Evolutionary conservation across 805 yeast species (phyloP), one percentile per base, ranked within the genome.

Genomic region (Grigorovia jiainica): DNA sequence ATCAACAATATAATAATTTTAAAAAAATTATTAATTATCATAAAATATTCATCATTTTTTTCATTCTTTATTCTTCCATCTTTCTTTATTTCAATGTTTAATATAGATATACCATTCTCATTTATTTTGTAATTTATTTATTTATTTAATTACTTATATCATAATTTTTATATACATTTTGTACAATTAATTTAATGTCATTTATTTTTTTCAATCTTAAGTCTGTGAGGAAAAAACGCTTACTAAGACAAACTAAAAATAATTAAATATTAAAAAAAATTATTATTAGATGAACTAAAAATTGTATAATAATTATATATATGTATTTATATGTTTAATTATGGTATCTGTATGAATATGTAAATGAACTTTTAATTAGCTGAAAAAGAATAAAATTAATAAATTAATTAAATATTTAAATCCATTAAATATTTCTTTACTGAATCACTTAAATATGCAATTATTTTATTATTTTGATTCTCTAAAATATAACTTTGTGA

Each of bases 401-500:
- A n/a, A n/a, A n/a, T n/a, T n/a, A 25, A 10, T 27, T 13, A 27
- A 7, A 27, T 27, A 15, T 13, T 27, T 8, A 16, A 24, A 7
- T 37, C 34, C 19, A 39, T 29, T 23, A 39, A 32, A 23, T 39
- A 32, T 23, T 23, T 39, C 11, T 19, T 39, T 8, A 39, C 41
- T 5, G 41, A 39, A 13, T 39, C 41, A 23, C 24, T 32, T 18
- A 39, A 18, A 16, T 20, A n/a, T 8, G 41, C 41, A 23, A 39
- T 32, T n/a, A 39, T 36, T n/a, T 32, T 21, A 32, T 39, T 23
- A 7, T 27, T 29, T 16, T n/a, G 20, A 25, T 32, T 39, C 9
- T 39, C 41, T 17, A 39, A 13, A 13, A 39, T 31, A 32, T 39
- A 39, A 39, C 41, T 39, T 27, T 39, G 34, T 39, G 34, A 10